Evolutionary conservation across 192 early-diverging fungal genomes (phyloP), one percentile per base, ranked within the genome.

Genomic region (Phlyctochytrium arcticum): DNA sequence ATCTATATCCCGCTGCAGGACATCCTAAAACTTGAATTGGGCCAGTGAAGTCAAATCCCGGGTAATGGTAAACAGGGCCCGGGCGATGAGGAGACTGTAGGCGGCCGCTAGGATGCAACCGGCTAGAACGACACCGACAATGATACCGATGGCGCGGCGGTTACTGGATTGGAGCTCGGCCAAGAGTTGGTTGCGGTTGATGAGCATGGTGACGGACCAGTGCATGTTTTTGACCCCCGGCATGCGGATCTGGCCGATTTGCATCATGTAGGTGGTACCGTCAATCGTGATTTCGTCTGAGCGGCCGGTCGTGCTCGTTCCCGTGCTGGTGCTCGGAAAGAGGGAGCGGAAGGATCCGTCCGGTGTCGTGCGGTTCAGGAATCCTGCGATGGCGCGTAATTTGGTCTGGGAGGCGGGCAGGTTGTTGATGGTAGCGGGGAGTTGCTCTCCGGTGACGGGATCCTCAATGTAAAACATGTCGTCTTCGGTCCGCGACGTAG

Each of bases 11-110:
- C 7, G 12, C 29, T 65, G 62, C 51, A 65, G 5, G 6, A 65
- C 62, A 31, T 65, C 62, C 31, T 65, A 34, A 32, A 65, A 65
- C 62, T 65, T 53, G 62, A 65, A 65, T 17, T 54, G 26, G 4
- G 50, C 17, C 34, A 65, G 33, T 8, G 54, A n/a, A 15, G 8
- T 36, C 27, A 65, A 1, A 31, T 65, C 62, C 35, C 62, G 31
- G 2, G 50, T 55, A 27, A 65, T 58, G 8, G n/a, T 15, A 10
- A 9, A 19, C 50, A 65, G n/a, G 34, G 62, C 49, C 32, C 35
- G 8, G 5, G 62, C 62, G 6, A 65, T 27, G n/a, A 35, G 21
- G 0, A 35, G 54, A 6, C 50, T 17, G 19, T 36, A 65, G 12
- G 37, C 33, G 9, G 33, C 35, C 7, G 24, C 32, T 29, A 36